phyloP scores from a whole-genome alignment of 1,284 basidiomycete genomes.

The Ustilago trichophora region DNA sequence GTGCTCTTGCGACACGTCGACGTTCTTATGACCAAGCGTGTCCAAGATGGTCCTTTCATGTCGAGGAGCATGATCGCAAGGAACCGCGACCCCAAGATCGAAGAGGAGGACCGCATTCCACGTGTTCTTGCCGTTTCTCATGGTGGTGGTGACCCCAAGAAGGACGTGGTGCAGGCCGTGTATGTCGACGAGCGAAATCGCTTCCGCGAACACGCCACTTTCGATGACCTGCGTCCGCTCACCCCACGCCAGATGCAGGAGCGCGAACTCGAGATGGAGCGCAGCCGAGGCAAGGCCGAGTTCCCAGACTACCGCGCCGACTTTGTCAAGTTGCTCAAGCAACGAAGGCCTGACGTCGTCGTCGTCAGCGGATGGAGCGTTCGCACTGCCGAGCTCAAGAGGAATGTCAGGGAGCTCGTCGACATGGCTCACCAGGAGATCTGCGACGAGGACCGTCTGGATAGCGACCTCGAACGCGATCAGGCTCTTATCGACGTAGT shows the following conservation, averaged over 20 bases:
- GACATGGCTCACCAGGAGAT: conserved; percentile 69
- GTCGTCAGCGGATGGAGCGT: conserved; percentile 78
- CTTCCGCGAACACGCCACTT: conserved; percentile 83
- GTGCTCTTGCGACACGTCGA: conserved; percentile 56
- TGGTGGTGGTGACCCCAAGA: conserved; percentile 91
- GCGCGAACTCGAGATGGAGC: conserved; percentile 35
- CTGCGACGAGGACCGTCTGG: conserved; percentile 52
- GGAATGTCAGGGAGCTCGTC: conserved; percentile 73
- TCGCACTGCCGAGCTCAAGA: conserved; percentile 78
- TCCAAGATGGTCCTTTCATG: conserved; percentile 75
- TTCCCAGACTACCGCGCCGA: conserved; percentile 68
- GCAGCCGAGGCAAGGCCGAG: conserved; percentile 73
- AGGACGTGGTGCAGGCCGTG: conserved; percentile 85
- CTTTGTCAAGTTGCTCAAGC: conserved; percentile 82
- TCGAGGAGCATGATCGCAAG: conserved; percentile 66
- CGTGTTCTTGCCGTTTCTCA: conserved; percentile 91
- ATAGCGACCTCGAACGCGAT: conserved; percentile 33
- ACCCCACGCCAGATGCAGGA: conserved; percentile 69
- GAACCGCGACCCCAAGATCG: conserved; percentile 64
- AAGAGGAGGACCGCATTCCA: conserved; percentile 76
- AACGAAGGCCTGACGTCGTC: conserved; percentile 85
- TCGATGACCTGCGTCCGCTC: conserved; percentile 73
- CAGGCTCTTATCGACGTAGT: conserved; percentile 71
- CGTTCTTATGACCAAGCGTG: conserved; percentile 61
- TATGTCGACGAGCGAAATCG: conserved; percentile 88